Conservation (phyloP, 2,329 filamentous ascomycete species). For the Aspergillus transmontanensis region DNA sequence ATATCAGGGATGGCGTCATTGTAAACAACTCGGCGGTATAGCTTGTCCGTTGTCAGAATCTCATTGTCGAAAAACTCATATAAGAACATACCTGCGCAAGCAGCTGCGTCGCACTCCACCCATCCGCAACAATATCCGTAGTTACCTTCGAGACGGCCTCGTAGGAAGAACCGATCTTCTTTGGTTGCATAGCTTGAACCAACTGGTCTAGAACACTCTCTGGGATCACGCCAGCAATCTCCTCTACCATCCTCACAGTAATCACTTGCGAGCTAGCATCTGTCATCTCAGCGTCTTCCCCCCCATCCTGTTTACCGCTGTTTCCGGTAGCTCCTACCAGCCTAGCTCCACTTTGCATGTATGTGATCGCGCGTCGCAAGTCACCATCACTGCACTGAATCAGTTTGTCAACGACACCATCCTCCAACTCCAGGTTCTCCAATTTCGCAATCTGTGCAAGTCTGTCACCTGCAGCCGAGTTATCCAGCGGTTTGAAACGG, state of each 20-base stretch:
- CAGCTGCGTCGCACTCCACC: slow-evolving; percentile 92
- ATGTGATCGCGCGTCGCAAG: slow-evolving; percentile 93
- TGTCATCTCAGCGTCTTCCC: slow-evolving; percentile 64
- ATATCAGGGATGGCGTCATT: slow-evolving; percentile 81
- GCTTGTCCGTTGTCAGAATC: slow-evolving; percentile 17
- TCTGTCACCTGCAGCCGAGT: slow-evolving; percentile 76
- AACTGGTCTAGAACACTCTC: slow-evolving; percentile 70
- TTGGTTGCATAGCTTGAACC: slow-evolving; percentile 74
- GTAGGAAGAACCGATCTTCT: slow-evolving; percentile 66
- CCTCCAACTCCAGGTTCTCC: slow-evolving; percentile 75
- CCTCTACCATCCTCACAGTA: slow-evolving; percentile 79
- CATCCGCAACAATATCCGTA: slow-evolving; percentile 90
- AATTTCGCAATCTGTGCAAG: slow-evolving; percentile 79
- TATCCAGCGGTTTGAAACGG: slow-evolving; percentile 93
- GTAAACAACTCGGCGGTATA: slow-evolving; percentile 76
- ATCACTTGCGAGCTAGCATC: slow-evolving; percentile 58
- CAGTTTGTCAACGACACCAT: slow-evolving; percentile 79
- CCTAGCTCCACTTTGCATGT: slow-evolving; percentile 88
- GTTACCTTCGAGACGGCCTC: slow-evolving; percentile 75
- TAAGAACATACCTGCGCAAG: slow-evolving; percentile 67
- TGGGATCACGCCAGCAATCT: slow-evolving; percentile 95
- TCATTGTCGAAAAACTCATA: not conserved
- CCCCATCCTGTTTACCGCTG: slow-evolving; percentile 49
- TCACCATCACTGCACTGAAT: slow-evolving; percentile 92
- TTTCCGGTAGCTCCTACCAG: slow-evolving; percentile 68